A percentile compares a stretch with the other conserved stretches of the same genome.
Conservation (phyloP, 345 rosid genomes). For the Citropsis articulata region DNA sequence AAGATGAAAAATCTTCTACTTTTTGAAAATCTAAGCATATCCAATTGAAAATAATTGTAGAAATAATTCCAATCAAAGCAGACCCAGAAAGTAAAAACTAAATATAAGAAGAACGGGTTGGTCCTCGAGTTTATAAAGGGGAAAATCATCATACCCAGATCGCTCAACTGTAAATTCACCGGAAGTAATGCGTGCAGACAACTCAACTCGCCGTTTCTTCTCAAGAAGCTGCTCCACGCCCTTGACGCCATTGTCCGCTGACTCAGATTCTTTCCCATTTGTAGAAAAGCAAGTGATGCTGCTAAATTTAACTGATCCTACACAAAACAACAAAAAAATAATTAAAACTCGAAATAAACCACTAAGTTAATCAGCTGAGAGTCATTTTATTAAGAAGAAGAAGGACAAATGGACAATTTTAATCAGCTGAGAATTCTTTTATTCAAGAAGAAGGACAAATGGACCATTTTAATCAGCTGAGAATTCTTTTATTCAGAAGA, state of each 20-base stretch:
- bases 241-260: constrained; percentile 38
- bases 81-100: not conserved
- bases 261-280: constrained; percentile 58
- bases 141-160: constrained; percentile 43
- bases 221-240: constrained; percentile 44
- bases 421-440: not conserved
- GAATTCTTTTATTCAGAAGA: not conserved
- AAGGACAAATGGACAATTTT: not conserved
- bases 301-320: constrained; percentile 25
- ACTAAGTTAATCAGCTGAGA: not conserved
- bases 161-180: constrained; percentile 72
- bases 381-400: not conserved
- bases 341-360: not conserved
- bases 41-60: not conserved
- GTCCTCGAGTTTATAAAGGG: no score
- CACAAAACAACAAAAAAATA: not conserved
- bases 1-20: not conserved
- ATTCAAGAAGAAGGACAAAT: no score
- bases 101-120: not conserved
- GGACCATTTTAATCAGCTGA: not conserved
- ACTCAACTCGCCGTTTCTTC: constrained; percentile 68
- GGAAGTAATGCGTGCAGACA: constrained; percentile 78
- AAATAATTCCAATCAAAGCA: not conserved
- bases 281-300: constrained; percentile 40
- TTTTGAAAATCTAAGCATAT: not conserved